Percentiles rank a stretch among this genome's conserved stretches.
Evolutionary conservation across 116 monocot species (phyloP).

Genomic region (Dioscorea cayenensis): DNA sequence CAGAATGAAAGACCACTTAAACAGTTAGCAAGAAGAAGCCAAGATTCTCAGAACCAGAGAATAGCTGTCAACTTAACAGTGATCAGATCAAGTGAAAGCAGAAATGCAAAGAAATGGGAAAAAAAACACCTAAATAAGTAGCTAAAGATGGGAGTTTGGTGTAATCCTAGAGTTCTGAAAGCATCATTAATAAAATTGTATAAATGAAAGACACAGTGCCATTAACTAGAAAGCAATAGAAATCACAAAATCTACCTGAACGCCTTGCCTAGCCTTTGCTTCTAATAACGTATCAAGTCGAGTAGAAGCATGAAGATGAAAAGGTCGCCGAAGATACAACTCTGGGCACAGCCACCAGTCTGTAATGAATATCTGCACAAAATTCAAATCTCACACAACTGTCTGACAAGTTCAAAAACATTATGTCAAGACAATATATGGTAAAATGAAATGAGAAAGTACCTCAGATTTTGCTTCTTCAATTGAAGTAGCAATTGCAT

Average conservation of each 20-base stretch:
- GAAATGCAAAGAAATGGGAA: too few relatives aligned
- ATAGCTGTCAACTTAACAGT: neutral
- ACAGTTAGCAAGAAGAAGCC: neutral
- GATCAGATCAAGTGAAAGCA: too few relatives aligned
- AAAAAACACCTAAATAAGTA: too few relatives aligned
- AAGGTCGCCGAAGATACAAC: slow-evolving; percentile 84
- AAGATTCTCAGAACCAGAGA: neutral
- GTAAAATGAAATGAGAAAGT: neutral
- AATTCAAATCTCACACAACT: slow-evolving; percentile 8
- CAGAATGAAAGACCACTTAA: neutral
- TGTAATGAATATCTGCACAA: slow-evolving; percentile 86
- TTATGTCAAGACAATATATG: neutral
- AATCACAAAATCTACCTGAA: slow-evolving; percentile 60
- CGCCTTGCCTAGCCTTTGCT: slow-evolving; percentile 82
- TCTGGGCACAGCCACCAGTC: slow-evolving; percentile 99
- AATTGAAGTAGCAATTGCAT: slow-evolving; percentile 89
- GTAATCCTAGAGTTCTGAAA: too few relatives aligned
- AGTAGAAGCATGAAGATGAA: slow-evolving; percentile 49
- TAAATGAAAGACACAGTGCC: too few relatives aligned
- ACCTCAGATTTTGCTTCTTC: slow-evolving; percentile 97
- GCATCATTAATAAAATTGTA: too few relatives aligned
- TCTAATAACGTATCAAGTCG: slow-evolving; percentile 79
- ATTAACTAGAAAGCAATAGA: too few relatives aligned
- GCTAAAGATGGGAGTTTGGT: too few relatives aligned
- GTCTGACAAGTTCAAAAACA: neutral